These are phyloP conservation scores for Magnolia changhungtana DNA, from an alignment of 164 flowering plant genomes.

Conservation along the genomic window DNA sequence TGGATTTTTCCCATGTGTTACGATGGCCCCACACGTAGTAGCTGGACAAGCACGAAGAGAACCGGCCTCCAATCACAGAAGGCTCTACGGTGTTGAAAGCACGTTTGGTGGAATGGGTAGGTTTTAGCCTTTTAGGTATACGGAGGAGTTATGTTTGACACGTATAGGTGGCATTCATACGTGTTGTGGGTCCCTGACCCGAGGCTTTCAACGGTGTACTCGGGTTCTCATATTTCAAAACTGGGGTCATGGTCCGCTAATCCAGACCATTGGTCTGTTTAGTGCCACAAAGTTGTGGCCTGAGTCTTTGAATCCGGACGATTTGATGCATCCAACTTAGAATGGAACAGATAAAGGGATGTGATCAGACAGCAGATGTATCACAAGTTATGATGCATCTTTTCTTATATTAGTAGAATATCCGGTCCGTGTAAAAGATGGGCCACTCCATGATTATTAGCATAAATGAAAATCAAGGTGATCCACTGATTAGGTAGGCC, in stretches of 20 bases:
- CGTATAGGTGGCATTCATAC: background rate
- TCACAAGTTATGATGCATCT: no score
- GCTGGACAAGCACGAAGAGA: background rate
- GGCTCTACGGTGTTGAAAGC: background rate
- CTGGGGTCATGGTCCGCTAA: background rate
- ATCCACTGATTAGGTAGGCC: no score
- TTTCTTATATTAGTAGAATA: no score
- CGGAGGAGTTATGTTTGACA: slow-evolving; percentile 1
- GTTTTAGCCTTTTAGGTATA: background rate
- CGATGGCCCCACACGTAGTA: background rate
- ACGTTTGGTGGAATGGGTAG: background rate
- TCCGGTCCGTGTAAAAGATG: no score
- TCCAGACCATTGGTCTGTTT: background rate
- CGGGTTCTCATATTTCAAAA: no score
- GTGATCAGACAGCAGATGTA: no score
- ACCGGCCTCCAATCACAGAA: background rate
- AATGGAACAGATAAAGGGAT: no score
- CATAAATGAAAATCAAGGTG: no score
- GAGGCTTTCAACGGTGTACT: background rate
- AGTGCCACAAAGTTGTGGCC: no score
- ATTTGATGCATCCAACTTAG: no score
- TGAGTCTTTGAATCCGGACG: no score
- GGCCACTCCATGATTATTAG: no score
- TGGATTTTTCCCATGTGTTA: background rate
- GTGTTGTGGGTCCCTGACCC: background rate